A percentile compares a stretch with the other conserved stretches of the same genome.
Conservation (phyloP, 192 early-diverging fungal genomes). For the Piromyces finnis region DNA sequence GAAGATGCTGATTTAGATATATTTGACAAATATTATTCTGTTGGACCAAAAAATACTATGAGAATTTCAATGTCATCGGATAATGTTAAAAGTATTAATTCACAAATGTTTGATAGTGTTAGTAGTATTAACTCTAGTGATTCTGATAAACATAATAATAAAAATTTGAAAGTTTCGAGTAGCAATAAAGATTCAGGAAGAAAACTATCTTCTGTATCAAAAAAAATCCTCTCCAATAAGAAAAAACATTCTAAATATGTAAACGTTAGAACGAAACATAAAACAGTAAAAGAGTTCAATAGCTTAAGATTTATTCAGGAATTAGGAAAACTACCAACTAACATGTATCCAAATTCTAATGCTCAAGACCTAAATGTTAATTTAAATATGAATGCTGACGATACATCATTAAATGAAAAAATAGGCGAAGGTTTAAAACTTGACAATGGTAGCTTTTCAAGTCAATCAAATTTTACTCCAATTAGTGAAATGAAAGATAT, state of each 20-base stretch:
- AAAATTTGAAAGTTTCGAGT: slow-evolving; percentile 3
- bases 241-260: background rate
- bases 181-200: background rate
- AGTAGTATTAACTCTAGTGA: background rate
- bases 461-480: background rate
- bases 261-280: slow-evolving; percentile 11
- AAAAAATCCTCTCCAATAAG: slow-evolving; percentile 3
- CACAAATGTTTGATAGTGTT: background rate
- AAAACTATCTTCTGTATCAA: background rate
- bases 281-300: slow-evolving; percentile 8
- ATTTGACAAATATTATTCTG: background rate
- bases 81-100: background rate
- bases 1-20: background rate
- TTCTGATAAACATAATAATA: slow-evolving; percentile 5
- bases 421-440: background rate
- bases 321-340: slow-evolving; percentile 4
- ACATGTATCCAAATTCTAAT: background rate
- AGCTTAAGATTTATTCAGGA: slow-evolving; percentile 8
- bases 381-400: slow-evolving; percentile 7
- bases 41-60: background rate
- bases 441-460: too few relatives aligned
- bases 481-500: background rate
- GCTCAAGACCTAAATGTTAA: background rate
- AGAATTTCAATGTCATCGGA: background rate
- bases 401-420: slow-evolving; percentile 8